These are phyloP conservation scores for Penicillium sp. DNA, from an alignment of 2,329 filamentous ascomycete genomes.

Conservation along the genomic window DNA sequence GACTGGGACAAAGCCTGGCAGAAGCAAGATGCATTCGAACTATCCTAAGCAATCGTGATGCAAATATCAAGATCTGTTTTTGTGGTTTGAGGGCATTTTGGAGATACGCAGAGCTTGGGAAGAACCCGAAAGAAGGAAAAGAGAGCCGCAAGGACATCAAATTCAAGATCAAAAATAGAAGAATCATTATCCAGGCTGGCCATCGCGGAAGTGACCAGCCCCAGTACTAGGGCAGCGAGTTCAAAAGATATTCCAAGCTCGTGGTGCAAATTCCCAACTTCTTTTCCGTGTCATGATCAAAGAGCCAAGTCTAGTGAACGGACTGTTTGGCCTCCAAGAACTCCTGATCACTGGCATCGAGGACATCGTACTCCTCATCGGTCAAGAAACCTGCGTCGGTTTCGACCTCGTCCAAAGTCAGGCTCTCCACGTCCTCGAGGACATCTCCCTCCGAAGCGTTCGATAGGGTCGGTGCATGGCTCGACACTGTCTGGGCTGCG, in stretches of 20 bases:
- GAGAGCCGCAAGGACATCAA: conserved; percentile 2
- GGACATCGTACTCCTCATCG: conserved; percentile 95
- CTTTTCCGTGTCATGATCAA: conserved; percentile 13
- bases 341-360: conserved; percentile 91
- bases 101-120: neutral
- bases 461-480: conserved; percentile 33
- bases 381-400: conserved; percentile 75
- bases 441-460: conserved; percentile 47
- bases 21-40: conserved; percentile 13
- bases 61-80: neutral
- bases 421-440: conserved; percentile 53
- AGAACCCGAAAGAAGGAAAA: conserved; percentile 4
- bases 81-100: neutral
- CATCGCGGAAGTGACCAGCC: conserved; percentile 16
- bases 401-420: conserved; percentile 46
- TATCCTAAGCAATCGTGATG: conserved; percentile 7
- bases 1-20: neutral
- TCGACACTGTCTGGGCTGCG: conserved; percentile 35
- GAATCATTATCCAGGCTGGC: conserved; percentile 15
- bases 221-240: conserved; percentile 2
- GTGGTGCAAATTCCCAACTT: conserved; percentile 19
- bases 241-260: conserved; percentile 6
- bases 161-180: conserved; percentile 5
- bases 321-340: conserved; percentile 48
- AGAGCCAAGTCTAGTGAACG: conserved; percentile 8